Evolutionary conservation across 129 eudicot species (phyloP).

Genomic region (Mikania micrantha): DNA sequence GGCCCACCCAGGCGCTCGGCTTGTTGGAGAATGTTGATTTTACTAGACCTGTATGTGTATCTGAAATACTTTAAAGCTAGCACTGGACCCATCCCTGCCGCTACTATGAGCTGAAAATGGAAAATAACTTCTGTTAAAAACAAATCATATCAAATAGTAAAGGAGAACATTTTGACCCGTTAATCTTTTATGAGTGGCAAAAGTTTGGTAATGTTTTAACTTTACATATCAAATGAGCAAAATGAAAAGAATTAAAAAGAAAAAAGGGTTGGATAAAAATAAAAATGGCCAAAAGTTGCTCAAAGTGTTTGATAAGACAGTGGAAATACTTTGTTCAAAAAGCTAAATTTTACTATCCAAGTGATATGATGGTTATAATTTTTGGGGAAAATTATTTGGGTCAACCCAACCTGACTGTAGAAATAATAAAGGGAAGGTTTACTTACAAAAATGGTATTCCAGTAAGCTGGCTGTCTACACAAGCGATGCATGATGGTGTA

Average conservation of each 20-base stretch:
- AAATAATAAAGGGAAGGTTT: not conserved
- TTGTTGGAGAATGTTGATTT: constrained; percentile 94
- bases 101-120: constrained; percentile 69
- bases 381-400: not conserved
- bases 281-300: not conserved
- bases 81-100: constrained; percentile 94
- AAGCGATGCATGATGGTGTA: constrained; percentile 94
- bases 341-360: not conserved
- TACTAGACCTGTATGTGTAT: constrained; percentile 81
- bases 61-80: constrained; percentile 88
- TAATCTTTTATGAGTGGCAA: not conserved
- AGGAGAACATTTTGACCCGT: not conserved
- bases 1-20: constrained; percentile 95
- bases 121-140: constrained; percentile 7
- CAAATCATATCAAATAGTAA: not conserved
- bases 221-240: too few species aligned
- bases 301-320: not conserved
- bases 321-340: not conserved
- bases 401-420: not conserved
- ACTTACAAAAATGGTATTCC: constrained; percentile 93
- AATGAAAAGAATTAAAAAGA: not conserved
- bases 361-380: not conserved
- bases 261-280: not conserved
- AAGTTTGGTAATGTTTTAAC: not conserved
- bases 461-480: constrained; percentile 83